Conservation (phyloP, 140 eudicot species). For the Erigeron philadelphicus region DNA sequence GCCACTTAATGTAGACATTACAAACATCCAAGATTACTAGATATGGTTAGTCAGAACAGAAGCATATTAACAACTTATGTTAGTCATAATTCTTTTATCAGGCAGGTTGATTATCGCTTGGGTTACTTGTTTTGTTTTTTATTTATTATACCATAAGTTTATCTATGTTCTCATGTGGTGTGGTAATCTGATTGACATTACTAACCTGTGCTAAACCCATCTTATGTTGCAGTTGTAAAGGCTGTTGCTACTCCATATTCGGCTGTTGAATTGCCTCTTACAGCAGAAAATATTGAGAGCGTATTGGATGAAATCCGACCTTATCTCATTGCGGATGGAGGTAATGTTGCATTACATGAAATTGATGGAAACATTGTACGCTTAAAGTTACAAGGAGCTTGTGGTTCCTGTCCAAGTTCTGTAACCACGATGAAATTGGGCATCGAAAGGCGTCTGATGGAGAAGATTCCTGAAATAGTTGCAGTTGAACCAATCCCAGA, state of each 20-base stretch:
- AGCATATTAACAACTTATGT: background rate
- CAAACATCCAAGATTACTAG: too few species aligned
- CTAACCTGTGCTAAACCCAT: background rate
- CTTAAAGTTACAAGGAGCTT: constrained; percentile 25
- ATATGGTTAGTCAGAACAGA: background rate
- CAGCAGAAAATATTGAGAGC: constrained; percentile 77
- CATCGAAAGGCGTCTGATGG: constrained; percentile 63
- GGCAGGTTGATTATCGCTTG: background rate
- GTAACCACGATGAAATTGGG: constrained; percentile 45
- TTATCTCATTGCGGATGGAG: constrained; percentile 88
- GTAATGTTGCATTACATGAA: constrained; percentile 94
- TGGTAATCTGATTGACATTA: background rate
- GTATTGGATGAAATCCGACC: constrained; percentile 88
- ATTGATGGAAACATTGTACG: constrained; percentile 40
- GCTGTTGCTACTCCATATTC: constrained; percentile 79
- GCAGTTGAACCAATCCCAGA: constrained; percentile 83
- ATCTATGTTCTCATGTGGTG: background rate
- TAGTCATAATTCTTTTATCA: background rate
- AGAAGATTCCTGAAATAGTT: constrained; percentile 86
- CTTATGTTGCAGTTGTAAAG: constrained; percentile 48
- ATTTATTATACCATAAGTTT: background rate
- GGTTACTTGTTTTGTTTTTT: background rate
- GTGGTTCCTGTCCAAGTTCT: constrained; percentile 96
- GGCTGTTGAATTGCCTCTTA: constrained; percentile 69
- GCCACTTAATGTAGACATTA: background rate